phyloP scores from a whole-genome alignment of 805 yeast genomes.

The Candida lessepsii region DNA sequence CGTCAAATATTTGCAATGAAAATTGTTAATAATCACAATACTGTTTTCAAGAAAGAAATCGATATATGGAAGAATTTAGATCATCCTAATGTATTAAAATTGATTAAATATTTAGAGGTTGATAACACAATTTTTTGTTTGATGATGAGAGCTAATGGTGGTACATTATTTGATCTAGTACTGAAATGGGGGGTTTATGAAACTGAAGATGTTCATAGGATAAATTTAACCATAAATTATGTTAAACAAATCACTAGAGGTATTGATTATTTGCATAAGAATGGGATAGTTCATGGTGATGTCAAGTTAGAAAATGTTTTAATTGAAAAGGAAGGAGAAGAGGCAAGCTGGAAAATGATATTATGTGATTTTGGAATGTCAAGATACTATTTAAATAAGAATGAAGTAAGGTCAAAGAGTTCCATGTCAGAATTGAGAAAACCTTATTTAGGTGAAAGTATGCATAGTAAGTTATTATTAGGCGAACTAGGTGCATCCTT shows the following conservation, averaged over 20 bases:
- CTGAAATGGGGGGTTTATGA: conserved; percentile 54
- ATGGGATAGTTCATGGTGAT: conserved; percentile 76
- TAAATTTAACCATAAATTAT: conserved; percentile 10
- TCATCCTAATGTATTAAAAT: conserved; percentile 64
- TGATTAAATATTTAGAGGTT: conserved; percentile 62
- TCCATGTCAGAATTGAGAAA: conserved; percentile 28
- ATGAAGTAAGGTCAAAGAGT: conserved; percentile 15
- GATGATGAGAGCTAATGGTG: conserved; percentile 66
- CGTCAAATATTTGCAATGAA: conserved; percentile 56
- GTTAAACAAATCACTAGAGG: conserved; percentile 55
- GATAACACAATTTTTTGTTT: conserved; percentile 66
- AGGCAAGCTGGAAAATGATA: conserved; percentile 38
- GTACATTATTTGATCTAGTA: conserved; percentile 78
- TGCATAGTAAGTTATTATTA: conserved; percentile 13
- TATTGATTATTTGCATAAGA: conserved; percentile 55
- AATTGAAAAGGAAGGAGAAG: conserved; percentile 38
- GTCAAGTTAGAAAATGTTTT: conserved; percentile 79
- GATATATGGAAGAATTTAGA: conserved; percentile 68
- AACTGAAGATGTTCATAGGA: conserved; percentile 9
- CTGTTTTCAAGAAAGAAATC: conserved; percentile 67
- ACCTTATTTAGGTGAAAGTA: conserved; percentile 35
- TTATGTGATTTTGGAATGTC: conserved; percentile 93
- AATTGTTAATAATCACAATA: conserved; percentile 39
- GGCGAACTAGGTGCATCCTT: conserved; percentile 11
- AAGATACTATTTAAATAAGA: conserved; percentile 24